phyloP scores from a whole-genome alignment of 2,329 filamentous ascomycete species.

The Ophiostoma quercus region DNA sequence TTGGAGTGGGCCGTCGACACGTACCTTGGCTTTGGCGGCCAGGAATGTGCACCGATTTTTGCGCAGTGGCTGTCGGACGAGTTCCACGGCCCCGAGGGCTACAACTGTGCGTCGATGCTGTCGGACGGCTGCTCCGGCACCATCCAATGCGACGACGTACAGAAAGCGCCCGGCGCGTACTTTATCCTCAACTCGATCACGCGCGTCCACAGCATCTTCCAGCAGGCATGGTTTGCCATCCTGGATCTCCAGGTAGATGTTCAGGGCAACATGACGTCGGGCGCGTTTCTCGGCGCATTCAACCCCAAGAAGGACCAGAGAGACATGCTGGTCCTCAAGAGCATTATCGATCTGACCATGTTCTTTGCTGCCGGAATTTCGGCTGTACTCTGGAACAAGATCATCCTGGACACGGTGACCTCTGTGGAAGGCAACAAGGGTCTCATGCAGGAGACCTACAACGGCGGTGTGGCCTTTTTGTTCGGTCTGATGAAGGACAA shows the following conservation, averaged over 20 bases:
- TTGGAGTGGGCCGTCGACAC: background rate
- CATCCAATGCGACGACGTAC: background rate
- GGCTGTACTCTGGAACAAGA: background rate
- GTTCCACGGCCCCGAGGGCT: background rate
- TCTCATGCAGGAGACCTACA: background rate
- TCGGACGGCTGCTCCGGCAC: background rate
- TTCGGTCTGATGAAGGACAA: background rate
- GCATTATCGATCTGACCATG: background rate
- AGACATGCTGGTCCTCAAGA: background rate
- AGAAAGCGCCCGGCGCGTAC: background rate
- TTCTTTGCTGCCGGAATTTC: background rate
- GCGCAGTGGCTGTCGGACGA: background rate
- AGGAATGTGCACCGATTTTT: background rate
- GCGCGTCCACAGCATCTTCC: background rate
- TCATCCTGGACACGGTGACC: too few relatives aligned
- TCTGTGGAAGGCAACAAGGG: background rate
- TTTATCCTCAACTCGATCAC: background rate
- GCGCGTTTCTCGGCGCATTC: background rate
- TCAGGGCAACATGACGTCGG: background rate
- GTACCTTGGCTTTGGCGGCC: background rate
- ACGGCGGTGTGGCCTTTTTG: background rate
- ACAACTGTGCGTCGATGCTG: background rate
- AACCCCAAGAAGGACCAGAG: background rate
- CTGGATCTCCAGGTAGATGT: background rate
- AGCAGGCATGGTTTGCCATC: background rate